Conservation (phyloP, 163 green algal species). For the Prototheca stagnorum region DNA sequence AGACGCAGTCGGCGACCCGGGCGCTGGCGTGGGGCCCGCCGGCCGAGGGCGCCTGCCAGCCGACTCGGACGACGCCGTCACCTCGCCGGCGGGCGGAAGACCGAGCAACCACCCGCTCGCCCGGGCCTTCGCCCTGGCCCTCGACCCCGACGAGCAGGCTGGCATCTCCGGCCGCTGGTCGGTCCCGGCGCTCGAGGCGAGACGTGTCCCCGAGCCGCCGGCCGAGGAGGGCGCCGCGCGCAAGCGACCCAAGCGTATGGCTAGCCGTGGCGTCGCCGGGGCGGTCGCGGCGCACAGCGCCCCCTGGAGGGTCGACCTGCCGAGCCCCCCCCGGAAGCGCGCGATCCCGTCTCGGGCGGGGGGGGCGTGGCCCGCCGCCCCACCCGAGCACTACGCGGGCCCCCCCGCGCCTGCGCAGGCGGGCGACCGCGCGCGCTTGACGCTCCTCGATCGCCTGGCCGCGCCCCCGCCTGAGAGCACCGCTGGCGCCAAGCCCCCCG, state of each 20-base stretch:
- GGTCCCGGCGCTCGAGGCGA: neutral
- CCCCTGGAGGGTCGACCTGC: constrained; percentile 3
- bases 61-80: neutral
- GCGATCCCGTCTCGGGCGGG: neutral
- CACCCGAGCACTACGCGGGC: neutral
- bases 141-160: neutral
- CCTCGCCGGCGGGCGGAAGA: neutral
- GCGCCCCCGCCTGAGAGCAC: constrained; percentile 14
- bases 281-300: constrained; percentile 14
- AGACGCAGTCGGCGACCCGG: no score
- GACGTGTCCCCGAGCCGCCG: no score
- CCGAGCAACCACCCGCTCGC: neutral
- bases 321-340: constrained; percentile 14
- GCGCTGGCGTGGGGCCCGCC: no score
- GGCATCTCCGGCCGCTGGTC: neutral
- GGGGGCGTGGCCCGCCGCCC: no score
- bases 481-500: neutral
- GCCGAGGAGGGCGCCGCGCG: no score
- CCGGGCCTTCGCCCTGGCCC: no score
- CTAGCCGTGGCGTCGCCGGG: constrained; percentile 18
- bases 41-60: no score
- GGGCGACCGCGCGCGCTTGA: constrained; percentile 4
- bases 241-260: constrained; percentile 15
- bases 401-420: neutral
- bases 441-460: constrained; percentile 8